phyloP scores from a whole-genome alignment of 768 basidiomycete genomes.

The Dioszegia hungarica region DNA sequence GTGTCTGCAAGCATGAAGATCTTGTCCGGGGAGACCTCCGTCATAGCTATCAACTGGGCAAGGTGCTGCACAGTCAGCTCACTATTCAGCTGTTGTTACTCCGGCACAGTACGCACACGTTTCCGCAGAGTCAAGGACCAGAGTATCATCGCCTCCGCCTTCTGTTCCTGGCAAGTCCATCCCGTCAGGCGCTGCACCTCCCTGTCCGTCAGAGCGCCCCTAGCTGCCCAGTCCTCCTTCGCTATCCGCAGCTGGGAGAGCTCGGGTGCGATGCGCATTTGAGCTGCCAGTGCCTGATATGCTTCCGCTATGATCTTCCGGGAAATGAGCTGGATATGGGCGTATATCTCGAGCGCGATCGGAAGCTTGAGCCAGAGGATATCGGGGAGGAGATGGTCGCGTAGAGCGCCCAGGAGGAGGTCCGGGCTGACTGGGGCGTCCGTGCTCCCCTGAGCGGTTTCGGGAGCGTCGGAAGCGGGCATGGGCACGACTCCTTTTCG shows the following conservation, averaged over 20 bases:
- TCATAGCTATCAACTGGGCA: constrained; percentile 10
- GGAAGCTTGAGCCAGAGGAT: constrained; percentile 8
- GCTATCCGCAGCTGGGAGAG: neutral
- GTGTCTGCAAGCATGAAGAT: constrained; percentile 12
- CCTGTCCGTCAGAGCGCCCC: constrained; percentile 8
- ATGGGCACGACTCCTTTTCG: too few species aligned
- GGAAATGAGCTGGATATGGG: constrained; percentile 21
- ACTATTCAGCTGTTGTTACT: too few species aligned
- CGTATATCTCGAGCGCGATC: constrained; percentile 17
- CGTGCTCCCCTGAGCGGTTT: too few species aligned
- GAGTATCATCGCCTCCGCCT: too few species aligned
- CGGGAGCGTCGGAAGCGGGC: too few species aligned
- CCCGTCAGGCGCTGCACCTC: constrained; percentile 10
- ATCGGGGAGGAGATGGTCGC: constrained; percentile 8
- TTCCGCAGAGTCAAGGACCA: too few species aligned
- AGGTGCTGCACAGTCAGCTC: constrained; percentile 13
- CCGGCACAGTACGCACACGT: too few species aligned
- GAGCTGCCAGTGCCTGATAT: neutral
- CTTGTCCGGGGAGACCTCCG: constrained; percentile 1
- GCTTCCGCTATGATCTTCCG: constrained; percentile 11
- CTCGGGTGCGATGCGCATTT: neutral
- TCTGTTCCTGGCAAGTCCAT: neutral
- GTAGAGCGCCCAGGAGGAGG: constrained; percentile 12
- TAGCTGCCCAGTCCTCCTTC: neutral
- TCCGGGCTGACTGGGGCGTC: neutral